These are phyloP conservation scores for Pythium aristosporum DNA, from an alignment of 352 stramenopile species.

Conservation along the genomic window DNA sequence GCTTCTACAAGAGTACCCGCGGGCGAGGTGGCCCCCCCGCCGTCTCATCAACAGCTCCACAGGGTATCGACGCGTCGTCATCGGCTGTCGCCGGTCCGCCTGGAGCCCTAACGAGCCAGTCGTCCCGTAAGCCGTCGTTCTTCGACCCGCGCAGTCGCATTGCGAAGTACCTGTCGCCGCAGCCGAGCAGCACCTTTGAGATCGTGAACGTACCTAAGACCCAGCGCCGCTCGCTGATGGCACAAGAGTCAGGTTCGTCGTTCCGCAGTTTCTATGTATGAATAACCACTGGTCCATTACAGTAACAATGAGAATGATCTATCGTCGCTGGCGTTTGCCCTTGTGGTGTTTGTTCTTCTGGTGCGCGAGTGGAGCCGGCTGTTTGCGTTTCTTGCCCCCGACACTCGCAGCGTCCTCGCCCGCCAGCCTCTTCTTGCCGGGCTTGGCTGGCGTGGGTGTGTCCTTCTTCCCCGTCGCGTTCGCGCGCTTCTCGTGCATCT, in stretches of 20 bases:
- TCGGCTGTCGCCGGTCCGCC: not conserved
- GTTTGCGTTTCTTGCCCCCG: constrained; percentile 21
- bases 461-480: constrained; percentile 19
- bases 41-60: too few species aligned
- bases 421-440: constrained; percentile 22
- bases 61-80: too few species aligned
- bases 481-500: constrained; percentile 36
- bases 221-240: constrained; percentile 26
- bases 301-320: not conserved
- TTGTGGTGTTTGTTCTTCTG: constrained; percentile 40
- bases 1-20: constrained; percentile 21
- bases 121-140: constrained; percentile 15
- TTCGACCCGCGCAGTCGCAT: constrained; percentile 31
- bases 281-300: not conserved
- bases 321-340: constrained; percentile 27
- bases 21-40: too few species aligned
- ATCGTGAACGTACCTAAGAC: constrained; percentile 25
- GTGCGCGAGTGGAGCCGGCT: constrained; percentile 28
- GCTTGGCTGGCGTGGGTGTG: not conserved
- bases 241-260: constrained; percentile 26
- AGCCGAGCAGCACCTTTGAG: constrained; percentile 11
- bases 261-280: constrained; percentile 30
- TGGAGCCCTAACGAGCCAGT: not conserved
- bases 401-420: constrained; percentile 12
- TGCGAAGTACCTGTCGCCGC: constrained; percentile 36